Evolutionary conservation across 164 flowering plant species (phyloP).

Genomic region (Magnolia kwangsiensis): DNA sequence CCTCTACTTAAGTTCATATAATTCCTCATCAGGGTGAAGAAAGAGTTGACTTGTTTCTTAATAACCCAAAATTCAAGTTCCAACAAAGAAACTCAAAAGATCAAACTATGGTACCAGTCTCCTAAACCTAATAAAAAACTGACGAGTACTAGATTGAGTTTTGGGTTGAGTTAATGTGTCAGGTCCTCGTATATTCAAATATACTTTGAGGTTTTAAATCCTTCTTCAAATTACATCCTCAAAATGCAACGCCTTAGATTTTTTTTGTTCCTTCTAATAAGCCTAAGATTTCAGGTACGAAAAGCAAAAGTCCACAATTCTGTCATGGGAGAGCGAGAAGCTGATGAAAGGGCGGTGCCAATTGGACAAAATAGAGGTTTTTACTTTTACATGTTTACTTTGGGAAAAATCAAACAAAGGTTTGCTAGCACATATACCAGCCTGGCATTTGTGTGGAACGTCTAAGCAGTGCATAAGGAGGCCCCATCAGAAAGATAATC

Average conservation of each 20-base stretch:
- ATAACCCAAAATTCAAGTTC: not conserved
- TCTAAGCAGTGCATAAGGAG: not conserved
- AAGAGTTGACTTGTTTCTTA: not conserved
- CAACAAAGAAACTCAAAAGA: not conserved
- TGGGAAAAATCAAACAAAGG: not conserved
- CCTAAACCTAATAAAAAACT: not conserved
- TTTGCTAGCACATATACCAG: not conserved
- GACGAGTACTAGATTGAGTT: not conserved
- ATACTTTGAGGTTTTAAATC: not conserved
- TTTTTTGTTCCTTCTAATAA: not conserved
- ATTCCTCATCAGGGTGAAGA: not conserved
- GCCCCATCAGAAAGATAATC: not conserved
- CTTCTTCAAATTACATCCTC: not conserved
- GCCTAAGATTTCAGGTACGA: slow-evolving; percentile 47
- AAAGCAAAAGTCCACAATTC: slow-evolving; percentile 37
- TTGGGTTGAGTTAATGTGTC: not conserved
- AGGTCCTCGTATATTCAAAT: not conserved
- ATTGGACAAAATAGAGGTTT: slow-evolving; percentile 58
- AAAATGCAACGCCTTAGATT: not conserved
- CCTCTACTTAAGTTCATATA: too few relatives aligned
- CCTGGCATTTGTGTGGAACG: not conserved
- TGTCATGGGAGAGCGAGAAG: slow-evolving; percentile 66
- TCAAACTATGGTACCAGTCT: not conserved
- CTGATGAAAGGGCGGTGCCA: slow-evolving; percentile 41
- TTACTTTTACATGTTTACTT: not conserved